Base-by-base conservation (phyloP, 306 rosid genomes). In the Castanea mollissima region DNA sequence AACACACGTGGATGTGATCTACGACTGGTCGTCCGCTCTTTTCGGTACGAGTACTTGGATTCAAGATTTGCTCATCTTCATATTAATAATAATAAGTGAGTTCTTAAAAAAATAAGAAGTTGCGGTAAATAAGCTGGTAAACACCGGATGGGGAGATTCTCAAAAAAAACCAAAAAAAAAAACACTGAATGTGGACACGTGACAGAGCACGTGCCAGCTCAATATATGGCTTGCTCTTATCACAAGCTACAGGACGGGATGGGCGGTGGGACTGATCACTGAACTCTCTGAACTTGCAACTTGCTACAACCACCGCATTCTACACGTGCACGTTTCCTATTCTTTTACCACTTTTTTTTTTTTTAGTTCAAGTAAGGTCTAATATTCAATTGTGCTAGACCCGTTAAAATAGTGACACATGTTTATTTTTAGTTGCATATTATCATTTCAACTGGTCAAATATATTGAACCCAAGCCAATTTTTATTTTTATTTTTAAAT, bases 201-300 rank as follows among this genome's bases (percentile, higher is more conserved):
- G 83, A 80, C 82, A 74, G 16, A 5, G 31, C 76, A 76, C 73
- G 79, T 76, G 79, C 79, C 73, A 25, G 15, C 56, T 15, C 14
- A 74, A 20, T 29, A 9, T 35, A 35, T 0, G 46, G 55, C 69
- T 32, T 51, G 38, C 35, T 5, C 68, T 14, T 35, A 19, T 13
- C 69, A 35, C 55, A 15, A 35, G 78, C 78, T 5, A 34, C 3
- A 8, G 31, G 46, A 15, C 38, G 6, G 7, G 21, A 19, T 8
- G 32, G 62, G 60, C 79, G 54, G 79, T 76, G 73, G 73, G 31
- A 59, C 23, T 46, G 14, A 55, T 12, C 2, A 6, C 78, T 75
- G 71, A 75, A 55, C n/a, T 19, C 46, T 41, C 0, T 41, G 2
- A 41, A 11, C 46, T 41, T 9, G 46, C 46, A 41, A 8, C 12